Conservation (phyloP, 2,329 filamentous ascomycete species). For the Alternaria sp. region DNA sequence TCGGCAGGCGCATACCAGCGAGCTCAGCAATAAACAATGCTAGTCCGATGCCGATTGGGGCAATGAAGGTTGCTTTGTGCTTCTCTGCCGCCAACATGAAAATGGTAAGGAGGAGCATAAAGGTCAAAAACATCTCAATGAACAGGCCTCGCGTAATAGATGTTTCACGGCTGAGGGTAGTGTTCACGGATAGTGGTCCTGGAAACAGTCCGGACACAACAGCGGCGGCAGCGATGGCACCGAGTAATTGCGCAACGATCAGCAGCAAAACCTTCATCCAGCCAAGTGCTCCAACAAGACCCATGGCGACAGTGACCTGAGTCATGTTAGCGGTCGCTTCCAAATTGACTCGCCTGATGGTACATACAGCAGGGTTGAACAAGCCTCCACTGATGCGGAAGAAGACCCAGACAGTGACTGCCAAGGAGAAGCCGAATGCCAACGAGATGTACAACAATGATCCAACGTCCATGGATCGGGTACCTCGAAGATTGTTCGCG, state of each 20-base stretch:
- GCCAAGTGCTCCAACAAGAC: conserved; percentile 57
- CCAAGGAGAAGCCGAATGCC: conserved; percentile 49
- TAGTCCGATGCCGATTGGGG: conserved; percentile 55
- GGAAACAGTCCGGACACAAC: conserved; percentile 57
- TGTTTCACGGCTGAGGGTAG: conserved; percentile 53
- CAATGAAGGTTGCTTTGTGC: conserved; percentile 51
- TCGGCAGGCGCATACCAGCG: conserved; percentile 39
- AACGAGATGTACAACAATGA: conserved; percentile 49
- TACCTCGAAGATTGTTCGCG: conserved; percentile 45
- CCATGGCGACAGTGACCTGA: conserved; percentile 59
- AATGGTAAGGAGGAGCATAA: conserved; percentile 60
- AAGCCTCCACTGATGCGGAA: conserved; percentile 51
- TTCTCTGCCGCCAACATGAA: conserved; percentile 56
- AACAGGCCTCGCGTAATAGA: conserved; percentile 57
- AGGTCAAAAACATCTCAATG: conserved; percentile 61
- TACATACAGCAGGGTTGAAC: conserved; percentile 52
- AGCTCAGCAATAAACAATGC: conserved; percentile 58
- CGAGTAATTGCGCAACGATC: conserved; percentile 57
- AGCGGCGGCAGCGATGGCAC: conserved; percentile 55
- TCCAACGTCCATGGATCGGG: conserved; percentile 31
- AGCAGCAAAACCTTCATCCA: conserved; percentile 56
- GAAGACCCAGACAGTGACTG: conserved; percentile 53
- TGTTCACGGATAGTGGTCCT: conserved; percentile 56
- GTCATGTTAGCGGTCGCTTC: conserved; percentile 11
- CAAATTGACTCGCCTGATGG: not conserved